These are phyloP conservation scores for Beauveria caledonica DNA, from an alignment of 2,329 filamentous ascomycete genomes.

Conservation along the genomic window DNA sequence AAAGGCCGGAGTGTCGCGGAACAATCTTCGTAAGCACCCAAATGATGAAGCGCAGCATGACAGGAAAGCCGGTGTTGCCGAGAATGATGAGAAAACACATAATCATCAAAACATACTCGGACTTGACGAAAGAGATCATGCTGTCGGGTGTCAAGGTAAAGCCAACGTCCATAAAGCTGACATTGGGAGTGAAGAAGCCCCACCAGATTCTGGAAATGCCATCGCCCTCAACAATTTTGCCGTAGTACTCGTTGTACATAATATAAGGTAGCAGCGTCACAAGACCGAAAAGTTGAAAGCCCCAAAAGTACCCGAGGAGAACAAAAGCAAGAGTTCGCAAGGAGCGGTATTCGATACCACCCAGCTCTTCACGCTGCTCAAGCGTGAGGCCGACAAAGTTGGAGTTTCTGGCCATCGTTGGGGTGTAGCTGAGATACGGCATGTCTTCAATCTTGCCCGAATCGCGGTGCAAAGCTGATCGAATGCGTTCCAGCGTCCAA, in stretches of 20 bases:
- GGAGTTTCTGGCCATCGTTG: constrained; percentile 88
- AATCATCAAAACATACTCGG: constrained; percentile 66
- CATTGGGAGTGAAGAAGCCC: constrained; percentile 81
- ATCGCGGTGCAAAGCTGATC: constrained; percentile 46
- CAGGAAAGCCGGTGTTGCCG: constrained; percentile 90
- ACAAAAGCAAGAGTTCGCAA: constrained; percentile 78
- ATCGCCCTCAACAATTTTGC: constrained; percentile 50
- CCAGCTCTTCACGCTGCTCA: constrained; percentile 88
- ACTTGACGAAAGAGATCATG: constrained; percentile 80
- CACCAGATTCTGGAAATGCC: constrained; percentile 73
- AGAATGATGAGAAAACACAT: constrained; percentile 85
- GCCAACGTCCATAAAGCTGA: constrained; percentile 91
- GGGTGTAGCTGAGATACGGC: constrained; percentile 90
- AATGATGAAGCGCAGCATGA: constrained; percentile 88
- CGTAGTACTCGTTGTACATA: constrained; percentile 52
- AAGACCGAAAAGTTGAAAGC: constrained; percentile 71
- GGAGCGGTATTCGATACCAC: constrained; percentile 92
- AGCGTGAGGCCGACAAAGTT: constrained; percentile 82
- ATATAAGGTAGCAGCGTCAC: constrained; percentile 78
- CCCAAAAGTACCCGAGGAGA: constrained; percentile 70
- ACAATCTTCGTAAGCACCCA: constrained; percentile 67
- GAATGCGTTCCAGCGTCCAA: constrained; percentile 51
- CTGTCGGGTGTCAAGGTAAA: constrained; percentile 88
- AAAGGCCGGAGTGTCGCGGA: constrained; percentile 59
- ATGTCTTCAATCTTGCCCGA: constrained; percentile 44